phyloP scores from a whole-genome alignment of 257 asterid genomes.

The Marsdenia floribunda region DNA sequence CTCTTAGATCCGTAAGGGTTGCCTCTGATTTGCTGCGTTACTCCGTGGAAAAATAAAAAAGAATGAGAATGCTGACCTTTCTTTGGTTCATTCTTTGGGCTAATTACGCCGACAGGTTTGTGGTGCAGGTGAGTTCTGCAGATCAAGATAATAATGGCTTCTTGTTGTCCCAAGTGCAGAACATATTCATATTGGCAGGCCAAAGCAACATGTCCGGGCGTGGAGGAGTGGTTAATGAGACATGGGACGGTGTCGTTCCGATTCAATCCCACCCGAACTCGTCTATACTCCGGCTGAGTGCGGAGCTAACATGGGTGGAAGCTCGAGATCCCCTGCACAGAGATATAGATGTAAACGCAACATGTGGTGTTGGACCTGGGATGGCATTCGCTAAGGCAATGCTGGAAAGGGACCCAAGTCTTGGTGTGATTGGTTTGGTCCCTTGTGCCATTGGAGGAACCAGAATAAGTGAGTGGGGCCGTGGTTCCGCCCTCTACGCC shows the following conservation, averaged over 20 bases:
- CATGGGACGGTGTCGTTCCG: slow-evolving; percentile 68
- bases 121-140: slow-evolving; percentile 21
- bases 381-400: slow-evolving; percentile 58
- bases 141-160: not conserved
- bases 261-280: slow-evolving; percentile 34
- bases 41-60: not conserved
- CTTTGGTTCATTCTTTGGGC: slow-evolving; percentile 36
- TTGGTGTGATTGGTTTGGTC: slow-evolving; percentile 54
- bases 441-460: slow-evolving; percentile 45
- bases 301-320: slow-evolving; percentile 40
- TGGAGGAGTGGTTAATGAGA: slow-evolving; percentile 54
- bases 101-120: not conserved
- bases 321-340: slow-evolving; percentile 80
- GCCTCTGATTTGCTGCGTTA: not conserved
- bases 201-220: slow-evolving; percentile 94
- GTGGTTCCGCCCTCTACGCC: slow-evolving; percentile 19
- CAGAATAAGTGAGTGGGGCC: slow-evolving; percentile 30
- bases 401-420: slow-evolving; percentile 26
- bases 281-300: slow-evolving; percentile 40
- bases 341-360: slow-evolving; percentile 48
- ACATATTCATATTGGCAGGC: slow-evolving; percentile 73
- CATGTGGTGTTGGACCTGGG: slow-evolving; percentile 85
- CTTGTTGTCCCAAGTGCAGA: slow-evolving; percentile 8
- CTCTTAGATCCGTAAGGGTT: not conserved
- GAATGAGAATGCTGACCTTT: slow-evolving; percentile 31